Evolutionary conservation across 2,329 filamentous ascomycete species (phyloP), one percentile per base, ranked within the genome.

Genomic region (Pestalotiopsis sp.): DNA sequence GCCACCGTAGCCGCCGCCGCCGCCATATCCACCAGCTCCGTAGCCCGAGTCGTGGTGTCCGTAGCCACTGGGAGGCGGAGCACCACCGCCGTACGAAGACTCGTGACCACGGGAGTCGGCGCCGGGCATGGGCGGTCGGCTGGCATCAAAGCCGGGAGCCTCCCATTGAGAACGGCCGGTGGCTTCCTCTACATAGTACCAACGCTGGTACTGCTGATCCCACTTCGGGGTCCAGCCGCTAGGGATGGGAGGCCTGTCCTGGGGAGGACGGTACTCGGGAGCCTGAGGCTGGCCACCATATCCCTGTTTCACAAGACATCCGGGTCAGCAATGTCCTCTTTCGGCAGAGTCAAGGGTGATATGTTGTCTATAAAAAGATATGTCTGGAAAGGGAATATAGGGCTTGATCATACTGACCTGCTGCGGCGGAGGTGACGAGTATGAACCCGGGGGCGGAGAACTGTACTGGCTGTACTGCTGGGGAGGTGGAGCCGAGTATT

Each of bases 161-260:
- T 69, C 68, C 68, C 68, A 69, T 40, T 69, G 89, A 0, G 87
- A 85, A 68, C 84, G 85, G 22, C 88, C 88, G 13, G 87, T 87
- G 60, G 85, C 81, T 67, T 87, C 80, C 76, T 92, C 88, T 67
- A 88, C 82, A 74, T 90, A 92, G 79, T 87, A 92, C 81, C 87
- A 91, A 66, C 87, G 86, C 74, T 89, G 86, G 68, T 83, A 81
- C 68, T 81, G 82, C 67, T 87, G 84, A 71, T 92, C 89, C 78
- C 85, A 92, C 76, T 90, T 86, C 26, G 88, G 82, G 35, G 81
- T 79, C 89, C 90, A 92, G 71, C 89, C 89, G 63, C 82, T 74
- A 26, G 89, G 84, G 70, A 91, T 80, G 69, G 86, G 81, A 26
- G 89, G 85, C 72, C 80, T 80, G 63, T 76, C 76, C 3, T 77